Evolutionary conservation across 371 early-diverging fungal species (phyloP), one percentile per base, ranked within the genome.

Genomic region (Choanephora cucurbitarum): DNA sequence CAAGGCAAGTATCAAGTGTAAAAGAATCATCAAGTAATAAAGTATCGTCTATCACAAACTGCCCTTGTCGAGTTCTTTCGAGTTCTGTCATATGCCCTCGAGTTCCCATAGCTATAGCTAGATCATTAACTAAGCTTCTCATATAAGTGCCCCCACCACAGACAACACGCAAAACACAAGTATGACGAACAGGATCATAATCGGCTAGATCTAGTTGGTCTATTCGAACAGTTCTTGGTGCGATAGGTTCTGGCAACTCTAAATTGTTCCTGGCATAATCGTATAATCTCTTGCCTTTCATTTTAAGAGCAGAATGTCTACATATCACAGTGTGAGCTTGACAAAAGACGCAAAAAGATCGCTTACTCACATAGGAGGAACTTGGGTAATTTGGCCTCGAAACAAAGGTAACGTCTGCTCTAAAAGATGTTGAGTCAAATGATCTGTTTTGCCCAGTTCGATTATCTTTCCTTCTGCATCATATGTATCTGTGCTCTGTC

Each of bases 91-190:
- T 79, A 51, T 79, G 75, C 1, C 69, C 79, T 37, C 49, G 67
- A 21, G 72, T 67, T 21, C 69, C 73, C 54, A 79, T 60, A 2
- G 57, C 33, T 3, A 57, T 52, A 1, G 75, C 77, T 19, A 81
- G 46, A 54, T 81, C 79, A 54, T 79, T 57, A 11, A 81, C 70
- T 9, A 81, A 39, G 42, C 75, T 77, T 39, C 81, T 67, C 68
- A 81, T 77, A 55, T 81, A 81, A 14, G 76, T 71, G 1, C 81
- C 81, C 47, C 78, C 76, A 19, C 75, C 68, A 55, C 79, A 75
- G 39, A 57, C 48, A 8, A 81, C 75, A 17, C 49, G 39, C 13
- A 75, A 53, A 9, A 49, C 21, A 24, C 60, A 56, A 11, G 18
- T 31, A 19, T 61, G 3, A 11, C 37, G 9, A 2, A 7, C 49